Percentiles rank a stretch among this genome's conserved stretches.
Conservation (phyloP, 768 basidiomycete genomes). For the Asterophora parasitica region DNA sequence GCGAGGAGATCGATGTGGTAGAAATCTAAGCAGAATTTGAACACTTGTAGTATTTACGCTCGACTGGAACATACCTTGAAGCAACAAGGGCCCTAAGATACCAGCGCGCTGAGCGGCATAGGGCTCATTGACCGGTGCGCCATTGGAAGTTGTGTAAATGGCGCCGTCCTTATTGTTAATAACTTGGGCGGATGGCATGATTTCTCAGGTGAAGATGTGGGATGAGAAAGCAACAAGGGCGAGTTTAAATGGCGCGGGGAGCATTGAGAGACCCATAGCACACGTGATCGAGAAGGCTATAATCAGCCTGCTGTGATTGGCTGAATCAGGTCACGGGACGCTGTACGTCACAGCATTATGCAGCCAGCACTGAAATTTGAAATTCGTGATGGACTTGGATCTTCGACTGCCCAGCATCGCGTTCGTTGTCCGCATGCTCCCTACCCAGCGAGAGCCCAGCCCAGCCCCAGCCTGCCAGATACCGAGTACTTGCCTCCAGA, state of each 20-base stretch:
- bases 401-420: too few relatives aligned
- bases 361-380: too few relatives aligned
- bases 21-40: conserved; percentile 50
- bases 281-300: conserved; percentile 7
- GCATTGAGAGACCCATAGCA: background rate
- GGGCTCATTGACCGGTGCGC: conserved; percentile 70
- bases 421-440: too few relatives aligned
- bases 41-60: background rate
- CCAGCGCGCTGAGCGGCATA: conserved; percentile 80
- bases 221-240: conserved; percentile 12
- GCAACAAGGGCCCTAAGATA: conserved; percentile 71
- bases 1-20: conserved; percentile 86
- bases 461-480: too few relatives aligned
- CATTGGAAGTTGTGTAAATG: conserved; percentile 82
- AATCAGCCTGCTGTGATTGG: conserved; percentile 6
- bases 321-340: too few relatives aligned
- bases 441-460: too few relatives aligned
- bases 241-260: conserved; percentile 7
- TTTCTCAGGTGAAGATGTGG: conserved; percentile 10
- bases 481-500: too few relatives aligned
- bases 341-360: too few relatives aligned
- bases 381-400: too few relatives aligned
- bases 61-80: conserved; percentile 58
- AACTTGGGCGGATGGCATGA: conserved; percentile 65
- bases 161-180: conserved; percentile 49